These are phyloP conservation scores for Solanum hybrid DNA, from an alignment of 305 asterid genomes.

Conservation along the genomic window DNA sequence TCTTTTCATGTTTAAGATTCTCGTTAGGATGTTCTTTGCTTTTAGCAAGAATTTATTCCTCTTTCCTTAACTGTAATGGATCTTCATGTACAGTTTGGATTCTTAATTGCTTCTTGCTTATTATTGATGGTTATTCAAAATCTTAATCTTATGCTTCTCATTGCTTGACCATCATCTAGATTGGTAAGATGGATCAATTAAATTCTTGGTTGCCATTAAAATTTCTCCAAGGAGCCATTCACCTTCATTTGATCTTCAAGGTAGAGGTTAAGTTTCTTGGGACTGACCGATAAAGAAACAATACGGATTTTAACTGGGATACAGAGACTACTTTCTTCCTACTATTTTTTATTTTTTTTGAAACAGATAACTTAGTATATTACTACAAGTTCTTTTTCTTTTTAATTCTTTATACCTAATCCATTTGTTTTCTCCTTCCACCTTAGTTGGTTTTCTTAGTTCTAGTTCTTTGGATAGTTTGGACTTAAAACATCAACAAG, in stretches of 20 bases:
- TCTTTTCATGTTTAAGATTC: neutral
- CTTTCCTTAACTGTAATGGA: neutral
- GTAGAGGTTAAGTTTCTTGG: neutral
- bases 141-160: neutral
- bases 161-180: neutral
- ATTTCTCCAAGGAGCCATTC: neutral
- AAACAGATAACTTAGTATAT: neutral
- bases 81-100: neutral
- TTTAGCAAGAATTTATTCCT: neutral
- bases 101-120: neutral
- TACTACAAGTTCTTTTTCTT: neutral
- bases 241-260: neutral
- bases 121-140: neutral
- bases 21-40: neutral
- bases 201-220: neutral
- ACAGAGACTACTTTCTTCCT: neutral
- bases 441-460: neutral
- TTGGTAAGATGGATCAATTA: neutral
- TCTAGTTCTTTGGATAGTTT: neutral
- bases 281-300: neutral
- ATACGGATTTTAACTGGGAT: neutral
- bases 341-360: neutral
- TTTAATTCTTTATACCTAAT: neutral
- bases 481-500: neutral
- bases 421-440: neutral